These are phyloP conservation scores for Gaeumannomyces tritici DNA, from an alignment of 2,329 filamentous ascomycete genomes.

Conservation along the genomic window DNA sequence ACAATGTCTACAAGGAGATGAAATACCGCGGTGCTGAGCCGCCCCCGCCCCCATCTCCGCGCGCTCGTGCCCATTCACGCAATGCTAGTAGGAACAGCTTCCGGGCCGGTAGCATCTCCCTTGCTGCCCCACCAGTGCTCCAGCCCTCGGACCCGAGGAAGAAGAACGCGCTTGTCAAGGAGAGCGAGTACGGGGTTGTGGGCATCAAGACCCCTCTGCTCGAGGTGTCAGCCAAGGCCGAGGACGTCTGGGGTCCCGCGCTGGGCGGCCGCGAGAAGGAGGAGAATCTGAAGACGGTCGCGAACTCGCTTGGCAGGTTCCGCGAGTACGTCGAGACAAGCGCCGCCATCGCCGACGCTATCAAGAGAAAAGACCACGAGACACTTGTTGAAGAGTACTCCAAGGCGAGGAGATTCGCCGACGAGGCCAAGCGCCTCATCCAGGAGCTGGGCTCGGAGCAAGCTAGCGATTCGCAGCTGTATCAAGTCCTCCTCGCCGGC, in stretches of 20 bases:
- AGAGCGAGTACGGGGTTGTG: constrained; percentile 81
- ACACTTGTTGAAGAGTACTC: constrained; percentile 78
- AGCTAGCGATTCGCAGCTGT: constrained; percentile 69
- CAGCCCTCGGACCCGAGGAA: constrained; percentile 48
- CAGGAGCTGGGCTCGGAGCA: constrained; percentile 41
- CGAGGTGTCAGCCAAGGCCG: constrained; percentile 86
- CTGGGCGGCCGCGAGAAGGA: constrained; percentile 87
- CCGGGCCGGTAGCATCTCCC: constrained; percentile 37
- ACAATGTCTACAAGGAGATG: constrained; percentile 99
- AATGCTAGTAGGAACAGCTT: constrained; percentile 60
- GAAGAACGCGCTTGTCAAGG: constrained; percentile 86
- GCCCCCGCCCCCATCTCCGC: constrained; percentile 20
- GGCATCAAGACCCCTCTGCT: constrained; percentile 83
- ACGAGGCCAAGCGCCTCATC: constrained; percentile 65
- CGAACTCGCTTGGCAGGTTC: constrained; percentile 67
- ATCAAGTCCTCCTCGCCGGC: constrained; percentile 78
- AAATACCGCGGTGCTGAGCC: constrained; percentile 58
- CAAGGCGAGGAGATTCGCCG: constrained; percentile 70
- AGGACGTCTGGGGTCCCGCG: constrained; percentile 95
- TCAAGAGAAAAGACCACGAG: constrained; percentile 87
- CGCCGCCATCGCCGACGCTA: constrained; percentile 67
- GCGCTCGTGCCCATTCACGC: constrained; percentile 46
- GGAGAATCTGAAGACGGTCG: constrained; percentile 70
- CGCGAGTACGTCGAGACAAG: constrained; percentile 76
- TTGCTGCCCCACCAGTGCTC: constrained; percentile 26